Percentiles rank a stretch among this genome's conserved stretches.
These are phyloP conservation scores for Calcarisporium arbuscula DNA, from an alignment of 2,329 filamentous ascomycete genomes.

Conservation along the genomic window DNA sequence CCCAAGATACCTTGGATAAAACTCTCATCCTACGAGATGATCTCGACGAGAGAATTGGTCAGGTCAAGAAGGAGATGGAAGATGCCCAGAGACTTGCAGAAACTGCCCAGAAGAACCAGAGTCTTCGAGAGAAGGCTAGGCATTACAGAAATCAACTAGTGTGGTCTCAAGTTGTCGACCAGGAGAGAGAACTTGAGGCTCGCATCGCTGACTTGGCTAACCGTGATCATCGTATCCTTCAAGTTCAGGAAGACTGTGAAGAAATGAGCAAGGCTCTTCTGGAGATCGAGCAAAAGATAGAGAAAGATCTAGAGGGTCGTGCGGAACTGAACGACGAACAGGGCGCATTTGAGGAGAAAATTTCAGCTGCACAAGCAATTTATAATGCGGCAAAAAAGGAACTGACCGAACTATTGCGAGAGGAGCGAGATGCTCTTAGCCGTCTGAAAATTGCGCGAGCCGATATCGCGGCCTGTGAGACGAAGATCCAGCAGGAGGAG, in stretches of 20 bases:
- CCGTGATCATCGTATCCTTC: conserved; percentile 18
- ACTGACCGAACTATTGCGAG: conserved; percentile 46
- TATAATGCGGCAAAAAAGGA: conserved; percentile 48
- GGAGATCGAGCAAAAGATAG: conserved; percentile 38
- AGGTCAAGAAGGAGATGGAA: conserved; percentile 38
- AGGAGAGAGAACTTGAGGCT: conserved; percentile 51
- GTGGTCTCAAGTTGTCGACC: conserved; percentile 81
- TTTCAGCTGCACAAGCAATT: conserved; percentile 39
- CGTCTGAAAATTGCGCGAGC: conserved; percentile 48
- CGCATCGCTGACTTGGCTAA: conserved; percentile 21
- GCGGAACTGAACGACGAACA: conserved; percentile 40
- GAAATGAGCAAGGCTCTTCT: conserved; percentile 45
- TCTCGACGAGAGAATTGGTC: conserved; percentile 24
- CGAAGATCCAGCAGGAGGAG: conserved; percentile 49
- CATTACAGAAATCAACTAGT: conserved; percentile 61
- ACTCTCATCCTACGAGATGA: conserved; percentile 36
- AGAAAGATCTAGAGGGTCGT: conserved; percentile 29
- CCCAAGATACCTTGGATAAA: conserved; percentile 71
- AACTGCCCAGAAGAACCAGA: conserved; percentile 58
- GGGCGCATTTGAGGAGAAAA: conserved; percentile 36
- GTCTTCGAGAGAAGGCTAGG: conserved; percentile 54
- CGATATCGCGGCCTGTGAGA: conserved; percentile 38
- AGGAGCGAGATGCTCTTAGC: conserved; percentile 60
- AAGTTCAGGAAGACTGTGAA: conserved; percentile 21
- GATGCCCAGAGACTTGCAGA: conserved; percentile 60